Percentiles rank a stretch among this genome's conserved stretches.
phyloP scores from a whole-genome alignment of 2,329 filamentous ascomycete species.

The Botrytis squamosa region DNA sequence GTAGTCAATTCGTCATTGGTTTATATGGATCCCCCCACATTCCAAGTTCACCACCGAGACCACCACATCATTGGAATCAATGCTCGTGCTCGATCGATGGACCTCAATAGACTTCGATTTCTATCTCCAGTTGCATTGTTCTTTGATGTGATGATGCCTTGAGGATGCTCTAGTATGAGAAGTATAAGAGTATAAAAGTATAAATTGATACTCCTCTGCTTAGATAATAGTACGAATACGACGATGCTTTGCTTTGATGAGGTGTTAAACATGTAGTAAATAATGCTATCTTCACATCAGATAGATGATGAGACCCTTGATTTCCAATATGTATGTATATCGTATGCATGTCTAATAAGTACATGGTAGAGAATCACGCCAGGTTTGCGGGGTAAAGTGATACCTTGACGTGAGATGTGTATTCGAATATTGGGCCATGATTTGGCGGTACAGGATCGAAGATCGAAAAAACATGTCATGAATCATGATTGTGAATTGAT shows the following conservation, averaged over 20 bases:
- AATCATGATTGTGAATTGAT: not conserved
- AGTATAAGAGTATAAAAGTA: not conserved
- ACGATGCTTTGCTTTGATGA: not conserved
- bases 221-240: not conserved
- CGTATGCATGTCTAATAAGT: no score
- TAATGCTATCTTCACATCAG: not conserved
- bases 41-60: not conserved
- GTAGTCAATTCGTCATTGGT: constrained; percentile 2
- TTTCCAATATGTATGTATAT: not conserved
- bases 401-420: not conserved
- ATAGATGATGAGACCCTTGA: not conserved
- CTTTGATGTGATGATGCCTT: not conserved
- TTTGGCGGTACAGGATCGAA: not conserved
- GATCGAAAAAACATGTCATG: not conserved
- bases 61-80: not conserved
- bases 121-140: not conserved
- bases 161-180: not conserved
- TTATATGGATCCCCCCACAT: not conserved
- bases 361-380: not conserved
- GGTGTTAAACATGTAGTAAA: not conserved
- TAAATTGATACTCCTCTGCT: not conserved
- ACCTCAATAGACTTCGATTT: not conserved
- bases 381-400: constrained; percentile 8
- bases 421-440: not conserved
- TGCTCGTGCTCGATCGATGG: not conserved